phyloP scores from a whole-genome alignment of 116 monocot genomes.

The Dioscorea cayenensis region DNA sequence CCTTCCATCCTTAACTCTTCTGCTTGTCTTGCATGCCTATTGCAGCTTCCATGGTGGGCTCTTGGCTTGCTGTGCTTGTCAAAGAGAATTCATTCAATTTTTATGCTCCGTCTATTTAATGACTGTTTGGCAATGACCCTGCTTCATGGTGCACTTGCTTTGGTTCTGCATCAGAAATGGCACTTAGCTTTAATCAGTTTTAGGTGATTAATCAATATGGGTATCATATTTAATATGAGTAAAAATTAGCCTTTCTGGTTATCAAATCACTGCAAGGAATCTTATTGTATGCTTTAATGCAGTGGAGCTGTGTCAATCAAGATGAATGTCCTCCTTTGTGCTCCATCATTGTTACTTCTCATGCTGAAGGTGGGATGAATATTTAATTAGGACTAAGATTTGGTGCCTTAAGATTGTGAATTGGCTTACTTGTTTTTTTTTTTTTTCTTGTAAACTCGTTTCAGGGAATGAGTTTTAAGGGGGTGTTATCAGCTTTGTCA shows the following conservation, averaged over 20 bases:
- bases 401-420: background rate
- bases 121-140: constrained; percentile 87
- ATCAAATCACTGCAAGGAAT: background rate
- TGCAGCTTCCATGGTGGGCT: constrained; percentile 94
- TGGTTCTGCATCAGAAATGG: constrained; percentile 71
- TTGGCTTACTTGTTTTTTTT: background rate
- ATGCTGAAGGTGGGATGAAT: constrained; percentile 75
- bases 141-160: constrained; percentile 60
- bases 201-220: constrained; percentile 43
- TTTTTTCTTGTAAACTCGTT: constrained; percentile 8
- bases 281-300: constrained; percentile 13
- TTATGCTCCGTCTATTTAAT: constrained; percentile 92
- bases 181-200: constrained; percentile 64
- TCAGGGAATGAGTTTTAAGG: constrained; percentile 63
- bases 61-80: constrained; percentile 81
- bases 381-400: background rate
- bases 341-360: constrained; percentile 76
- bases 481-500: constrained; percentile 56
- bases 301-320: constrained; percentile 94
- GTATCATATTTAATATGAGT: background rate
- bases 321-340: constrained; percentile 95
- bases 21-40: background rate
- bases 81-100: constrained; percentile 91
- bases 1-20: constrained; percentile 2
- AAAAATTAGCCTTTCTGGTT: background rate